Evolutionary conservation across 768 basidiomycete genomes (phyloP), one percentile per base, ranked within the genome.

Genomic region (Paxillus ammoniavirescens): DNA sequence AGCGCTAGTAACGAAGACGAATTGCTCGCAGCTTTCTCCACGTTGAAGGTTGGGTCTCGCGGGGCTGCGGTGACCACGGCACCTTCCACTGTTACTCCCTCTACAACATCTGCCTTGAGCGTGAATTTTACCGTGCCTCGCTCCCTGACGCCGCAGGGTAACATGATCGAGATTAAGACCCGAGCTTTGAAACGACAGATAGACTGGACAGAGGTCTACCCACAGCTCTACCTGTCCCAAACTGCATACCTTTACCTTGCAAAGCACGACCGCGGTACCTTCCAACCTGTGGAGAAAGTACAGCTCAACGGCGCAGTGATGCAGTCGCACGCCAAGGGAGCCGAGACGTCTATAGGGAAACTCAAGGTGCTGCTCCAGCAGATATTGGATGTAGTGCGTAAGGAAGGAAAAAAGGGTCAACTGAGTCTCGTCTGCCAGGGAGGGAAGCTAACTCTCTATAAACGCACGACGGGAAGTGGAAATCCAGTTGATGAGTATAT

Each of bases 201-300:
- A 54, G 72, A 82, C 63, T 86, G 83, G 83, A 69, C 64, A 31
- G 81, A 84, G 26, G 65, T 69, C 1, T 86, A 81, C 62, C 78
- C 82, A 0, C 86, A 87, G 61, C 73, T 87, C 12, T 82, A 77
- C 63, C 76, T 88, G 59, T 86, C 86, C 6, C 81, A 82, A 59
- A 87, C 83, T 0, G 69, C 75, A 2, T 73, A 80, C 50, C 73
- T 81, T 54, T 81, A 77, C 64, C 69, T 86, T 41, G 86, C 76
- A 2, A 67, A 80, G 30, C 85, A 88, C 62, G 59, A 75, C n/a
- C 72, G 75, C 9, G 86, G 85, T 5, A 68, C 48, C 3, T 87
- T 88, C 64, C 57, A 57, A 1, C 59, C 67, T 17, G 67, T 84
- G 8, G 66, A 73, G 50, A 82, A 83, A 61, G 9, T 47, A 8